These are phyloP conservation scores for Ascosphaera apis DNA, from an alignment of 2,329 filamentous ascomycete species.

Conservation along the genomic window DNA sequence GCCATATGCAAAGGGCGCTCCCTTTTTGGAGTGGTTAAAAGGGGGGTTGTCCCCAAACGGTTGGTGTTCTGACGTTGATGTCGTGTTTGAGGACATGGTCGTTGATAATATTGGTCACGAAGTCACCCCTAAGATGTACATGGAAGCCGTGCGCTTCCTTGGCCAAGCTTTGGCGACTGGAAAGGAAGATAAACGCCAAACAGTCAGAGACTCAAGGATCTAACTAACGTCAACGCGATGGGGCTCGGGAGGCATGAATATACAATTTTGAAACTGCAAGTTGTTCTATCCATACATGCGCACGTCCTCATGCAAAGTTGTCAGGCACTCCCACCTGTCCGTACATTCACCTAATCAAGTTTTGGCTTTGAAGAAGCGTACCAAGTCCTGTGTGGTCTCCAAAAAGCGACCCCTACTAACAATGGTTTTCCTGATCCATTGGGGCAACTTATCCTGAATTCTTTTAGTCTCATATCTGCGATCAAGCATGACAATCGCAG, in stretches of 20 bases:
- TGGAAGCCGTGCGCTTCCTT: slow-evolving; percentile 32
- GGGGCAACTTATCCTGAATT: slow-evolving; percentile 59
- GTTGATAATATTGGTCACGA: slow-evolving; percentile 36
- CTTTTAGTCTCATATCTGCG: slow-evolving; percentile 49
- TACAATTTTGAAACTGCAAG: too few relatives aligned
- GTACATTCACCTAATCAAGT: slow-evolving; percentile 4
- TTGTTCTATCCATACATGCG: too few relatives aligned
- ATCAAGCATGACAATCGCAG: slow-evolving; percentile 70
- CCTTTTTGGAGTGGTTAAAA: slow-evolving; percentile 35
- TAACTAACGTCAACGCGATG: too few relatives aligned
- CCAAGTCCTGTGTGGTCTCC: slow-evolving; percentile 11
- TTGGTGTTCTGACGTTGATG: slow-evolving; percentile 27
- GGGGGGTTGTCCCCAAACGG: slow-evolving; percentile 16
- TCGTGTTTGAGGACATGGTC: slow-evolving; percentile 33
- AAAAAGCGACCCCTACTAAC: slow-evolving; percentile 7
- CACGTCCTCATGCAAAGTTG: too few relatives aligned
- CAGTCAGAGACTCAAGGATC: too few relatives aligned
- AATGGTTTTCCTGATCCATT: slow-evolving; percentile 63
- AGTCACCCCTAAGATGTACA: slow-evolving; percentile 32
- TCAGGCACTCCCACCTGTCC: neutral
- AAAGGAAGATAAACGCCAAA: slow-evolving; percentile 6
- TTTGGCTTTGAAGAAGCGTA: slow-evolving; percentile 12
- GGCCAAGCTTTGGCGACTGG: slow-evolving; percentile 16
- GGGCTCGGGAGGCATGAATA: too few relatives aligned
- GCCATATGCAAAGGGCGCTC: slow-evolving; percentile 31